phyloP scores from a whole-genome alignment of 805 yeast genomes.

The Zygosaccharomyces bisporus region DNA sequence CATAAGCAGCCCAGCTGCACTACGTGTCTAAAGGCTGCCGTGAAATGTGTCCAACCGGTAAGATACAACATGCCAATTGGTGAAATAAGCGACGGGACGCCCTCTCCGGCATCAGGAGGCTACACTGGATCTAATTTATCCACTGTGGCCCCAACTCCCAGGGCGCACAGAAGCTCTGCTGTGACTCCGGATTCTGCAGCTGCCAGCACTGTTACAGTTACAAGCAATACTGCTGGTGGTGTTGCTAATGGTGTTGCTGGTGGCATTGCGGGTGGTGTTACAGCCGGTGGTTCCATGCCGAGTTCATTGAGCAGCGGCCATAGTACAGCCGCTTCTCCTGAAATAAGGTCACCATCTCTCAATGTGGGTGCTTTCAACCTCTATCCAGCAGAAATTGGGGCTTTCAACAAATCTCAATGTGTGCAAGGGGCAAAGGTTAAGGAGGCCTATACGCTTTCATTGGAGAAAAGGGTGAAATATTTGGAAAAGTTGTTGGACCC shows the following conservation, averaged over 20 bases:
- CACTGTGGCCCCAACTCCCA: neutral
- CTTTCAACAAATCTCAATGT: neutral
- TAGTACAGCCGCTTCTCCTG: neutral
- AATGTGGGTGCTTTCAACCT: neutral
- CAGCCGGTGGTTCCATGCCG: neutral
- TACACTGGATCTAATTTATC: neutral
- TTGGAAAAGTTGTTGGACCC: constrained; percentile 43
- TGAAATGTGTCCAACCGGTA: constrained; percentile 60
- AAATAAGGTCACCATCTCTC: neutral
- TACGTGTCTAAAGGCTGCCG: constrained; percentile 61
- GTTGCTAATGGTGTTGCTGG: neutral
- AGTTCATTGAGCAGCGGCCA: neutral
- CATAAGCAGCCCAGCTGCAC: constrained; percentile 62
- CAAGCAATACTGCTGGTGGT: neutral
- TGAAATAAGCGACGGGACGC: neutral
- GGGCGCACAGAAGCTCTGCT: neutral
- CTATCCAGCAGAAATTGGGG: neutral
- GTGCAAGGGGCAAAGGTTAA: constrained; percentile 30
- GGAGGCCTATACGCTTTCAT: constrained; percentile 53
- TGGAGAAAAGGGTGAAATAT: constrained; percentile 52
- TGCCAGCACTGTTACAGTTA: neutral
- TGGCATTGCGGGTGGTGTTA: neutral
- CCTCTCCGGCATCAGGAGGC: constrained; percentile 3
- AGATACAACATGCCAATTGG: constrained; percentile 40
- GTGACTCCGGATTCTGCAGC: neutral